These are phyloP conservation scores for Heliosperma pusillum DNA, from an alignment of 148 eudicot genomes.

Conservation along the genomic window DNA sequence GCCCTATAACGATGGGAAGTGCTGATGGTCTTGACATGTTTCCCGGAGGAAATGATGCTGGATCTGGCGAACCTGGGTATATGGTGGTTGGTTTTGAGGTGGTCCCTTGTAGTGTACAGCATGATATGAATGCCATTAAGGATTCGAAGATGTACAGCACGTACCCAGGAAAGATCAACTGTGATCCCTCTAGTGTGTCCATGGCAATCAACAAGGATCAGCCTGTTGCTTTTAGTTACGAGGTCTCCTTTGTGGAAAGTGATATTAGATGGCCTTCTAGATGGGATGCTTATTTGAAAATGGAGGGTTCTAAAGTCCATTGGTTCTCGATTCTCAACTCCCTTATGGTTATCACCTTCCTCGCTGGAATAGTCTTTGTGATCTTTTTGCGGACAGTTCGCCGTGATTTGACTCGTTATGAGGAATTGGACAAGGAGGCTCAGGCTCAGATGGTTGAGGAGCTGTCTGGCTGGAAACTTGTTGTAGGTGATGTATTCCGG, in stretches of 20 bases:
- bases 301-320: constrained; percentile 90
- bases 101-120: constrained; percentile 53
- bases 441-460: constrained; percentile 90
- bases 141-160: constrained; percentile 51
- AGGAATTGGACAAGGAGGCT: constrained; percentile 84
- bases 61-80: constrained; percentile 47
- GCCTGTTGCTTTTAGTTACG: constrained; percentile 59
- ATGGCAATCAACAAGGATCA: constrained; percentile 55
- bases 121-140: constrained; percentile 46
- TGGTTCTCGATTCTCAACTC: constrained; percentile 89
- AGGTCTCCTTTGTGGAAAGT: constrained; percentile 65
- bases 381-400: constrained; percentile 75
- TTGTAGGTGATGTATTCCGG: constrained; percentile 77
- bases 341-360: constrained; percentile 78
- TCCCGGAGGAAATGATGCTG: constrained; percentile 43
- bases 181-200: constrained; percentile 54
- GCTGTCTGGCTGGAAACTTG: constrained; percentile 84
- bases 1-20: constrained; percentile 66
- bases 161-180: constrained; percentile 54
- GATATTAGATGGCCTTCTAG: constrained; percentile 91
- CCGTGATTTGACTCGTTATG: constrained; percentile 74
- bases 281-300: constrained; percentile 88
- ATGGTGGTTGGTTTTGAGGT: constrained; percentile 86
- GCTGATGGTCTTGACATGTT: constrained; percentile 73
- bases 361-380: constrained; percentile 84